Conservation (phyloP, 2,329 filamentous ascomycete genomes). For the Sporothrix luriei region DNA sequence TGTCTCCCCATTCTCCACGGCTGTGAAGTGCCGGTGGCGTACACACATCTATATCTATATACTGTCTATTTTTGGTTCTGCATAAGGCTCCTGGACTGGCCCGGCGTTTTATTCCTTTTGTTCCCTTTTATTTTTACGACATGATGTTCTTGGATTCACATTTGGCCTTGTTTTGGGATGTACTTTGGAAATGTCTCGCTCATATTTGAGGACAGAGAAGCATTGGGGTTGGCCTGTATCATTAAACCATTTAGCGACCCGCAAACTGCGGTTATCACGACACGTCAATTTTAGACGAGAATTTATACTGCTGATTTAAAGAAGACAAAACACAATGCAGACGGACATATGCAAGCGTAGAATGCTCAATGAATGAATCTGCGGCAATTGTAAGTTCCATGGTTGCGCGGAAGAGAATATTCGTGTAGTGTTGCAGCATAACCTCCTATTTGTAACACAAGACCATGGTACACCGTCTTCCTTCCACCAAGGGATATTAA, state of each 20-base stretch:
- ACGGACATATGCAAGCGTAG: neutral
- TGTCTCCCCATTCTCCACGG: neutral
- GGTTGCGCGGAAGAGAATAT: too few relatives aligned
- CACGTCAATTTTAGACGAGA: conserved; percentile 6
- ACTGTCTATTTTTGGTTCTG: conserved; percentile 1
- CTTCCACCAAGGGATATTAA: neutral
- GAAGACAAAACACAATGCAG: neutral
- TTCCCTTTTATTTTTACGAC: neutral
- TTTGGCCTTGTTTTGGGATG: neutral
- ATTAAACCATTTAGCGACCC: conserved; percentile 2
- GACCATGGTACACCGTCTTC: neutral
- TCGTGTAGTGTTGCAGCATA: neutral
- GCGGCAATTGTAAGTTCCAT: too few relatives aligned
- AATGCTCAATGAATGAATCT: neutral
- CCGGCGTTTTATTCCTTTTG: neutral
- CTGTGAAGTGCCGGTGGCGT: neutral
- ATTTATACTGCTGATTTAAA: conserved; percentile 3
- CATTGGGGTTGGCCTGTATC: conserved; percentile 7
- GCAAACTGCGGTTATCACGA: neutral
- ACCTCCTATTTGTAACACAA: too few relatives aligned
- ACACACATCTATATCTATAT: neutral
- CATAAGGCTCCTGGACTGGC: conserved; percentile 12
- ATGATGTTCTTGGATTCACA: neutral
- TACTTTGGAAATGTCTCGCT: conserved; percentile 10
- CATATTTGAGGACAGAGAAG: conserved; percentile 7